Evolutionary conservation across 2,329 filamentous ascomycete genomes (phyloP).

Genomic region (Neocucurbitaria cava): DNA sequence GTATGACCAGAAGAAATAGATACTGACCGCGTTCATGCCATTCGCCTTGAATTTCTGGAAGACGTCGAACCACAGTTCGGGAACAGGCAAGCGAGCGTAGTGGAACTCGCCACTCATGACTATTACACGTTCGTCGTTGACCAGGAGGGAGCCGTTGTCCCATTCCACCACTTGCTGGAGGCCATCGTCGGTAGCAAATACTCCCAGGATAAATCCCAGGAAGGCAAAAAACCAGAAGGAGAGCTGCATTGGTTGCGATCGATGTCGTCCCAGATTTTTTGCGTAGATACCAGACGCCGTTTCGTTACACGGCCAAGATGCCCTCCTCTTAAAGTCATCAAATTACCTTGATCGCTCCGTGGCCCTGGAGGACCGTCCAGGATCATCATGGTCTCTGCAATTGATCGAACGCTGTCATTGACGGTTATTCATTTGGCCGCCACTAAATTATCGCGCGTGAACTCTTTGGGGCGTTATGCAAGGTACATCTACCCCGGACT

Average conservation of each 20-base stretch:
- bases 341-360: not conserved
- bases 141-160: conserved; percentile 60
- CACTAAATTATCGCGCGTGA: conserved; percentile 2
- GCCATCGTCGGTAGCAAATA: conserved; percentile 35
- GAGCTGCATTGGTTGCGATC: conserved; percentile 12
- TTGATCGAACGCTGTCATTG: conserved; percentile 11
- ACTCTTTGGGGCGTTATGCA: conserved; percentile 8
- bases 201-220: conserved; percentile 15
- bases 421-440: conserved; percentile 11
- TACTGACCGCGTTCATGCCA: conserved; percentile 60
- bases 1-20: conserved; percentile 62
- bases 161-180: conserved; percentile 53
- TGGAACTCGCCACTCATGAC: conserved; percentile 62
- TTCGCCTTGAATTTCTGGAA: conserved; percentile 63
- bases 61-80: conserved; percentile 62
- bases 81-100: conserved; percentile 61
- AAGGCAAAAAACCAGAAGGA: conserved; percentile 9
- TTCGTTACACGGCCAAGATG: not conserved
- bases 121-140: conserved; percentile 59
- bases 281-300: not conserved
- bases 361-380: not conserved
- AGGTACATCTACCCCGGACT: conserved; percentile 5
- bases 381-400: not conserved
- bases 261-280: not conserved
- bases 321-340: not conserved